Percentiles rank a stretch among this genome's conserved stretches.
Evolutionary conservation across 495 filamentous ascomycete genomes (phyloP).

Genomic region (Ramalina peruviana): DNA sequence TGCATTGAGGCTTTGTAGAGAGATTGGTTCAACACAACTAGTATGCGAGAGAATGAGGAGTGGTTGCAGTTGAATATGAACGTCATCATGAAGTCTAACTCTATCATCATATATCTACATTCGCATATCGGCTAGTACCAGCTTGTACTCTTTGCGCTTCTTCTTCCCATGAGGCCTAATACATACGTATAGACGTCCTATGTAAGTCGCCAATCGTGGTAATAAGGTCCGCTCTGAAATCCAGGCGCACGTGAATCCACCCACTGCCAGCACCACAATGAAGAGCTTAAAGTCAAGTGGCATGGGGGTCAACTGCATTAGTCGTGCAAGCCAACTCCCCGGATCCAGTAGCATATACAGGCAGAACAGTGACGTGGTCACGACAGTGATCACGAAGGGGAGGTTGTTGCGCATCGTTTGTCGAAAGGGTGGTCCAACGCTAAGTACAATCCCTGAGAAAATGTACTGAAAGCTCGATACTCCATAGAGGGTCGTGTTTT

Average conservation of each 20-base stretch:
- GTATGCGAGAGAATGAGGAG: not conserved
- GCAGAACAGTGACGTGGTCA: constrained; percentile 47
- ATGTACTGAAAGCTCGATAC: constrained; percentile 92
- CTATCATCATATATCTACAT: constrained; percentile 13
- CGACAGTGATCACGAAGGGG: constrained; percentile 70
- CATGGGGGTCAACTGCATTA: constrained; percentile 81
- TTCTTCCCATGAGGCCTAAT: constrained; percentile 48
- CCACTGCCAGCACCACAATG: constrained; percentile 50
- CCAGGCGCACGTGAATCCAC: constrained; percentile 54
- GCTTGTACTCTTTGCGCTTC: constrained; percentile 76
- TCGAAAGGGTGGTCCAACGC: constrained; percentile 77
- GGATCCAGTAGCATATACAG: constrained; percentile 68
- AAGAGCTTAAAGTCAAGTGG: constrained; percentile 55
- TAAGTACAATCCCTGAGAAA: constrained; percentile 72
- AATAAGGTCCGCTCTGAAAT: constrained; percentile 56
- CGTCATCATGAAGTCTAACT: constrained; percentile 3
- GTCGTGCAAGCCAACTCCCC: constrained; percentile 44
- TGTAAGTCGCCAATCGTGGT: constrained; percentile 47
- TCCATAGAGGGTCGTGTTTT: constrained; percentile 83
- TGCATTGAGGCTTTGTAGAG: constrained; percentile 4
- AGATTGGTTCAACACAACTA: no score
- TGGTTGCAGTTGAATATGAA: not conserved
- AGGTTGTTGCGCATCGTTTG: constrained; percentile 66
- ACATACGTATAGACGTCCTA: constrained; percentile 44
- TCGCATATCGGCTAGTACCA: constrained; percentile 60